A percentile compares a stretch with the other conserved stretches of the same genome.
These are phyloP conservation scores for Crucibulum laeve DNA, from an alignment of 768 basidiomycete genomes.

Conservation along the genomic window DNA sequence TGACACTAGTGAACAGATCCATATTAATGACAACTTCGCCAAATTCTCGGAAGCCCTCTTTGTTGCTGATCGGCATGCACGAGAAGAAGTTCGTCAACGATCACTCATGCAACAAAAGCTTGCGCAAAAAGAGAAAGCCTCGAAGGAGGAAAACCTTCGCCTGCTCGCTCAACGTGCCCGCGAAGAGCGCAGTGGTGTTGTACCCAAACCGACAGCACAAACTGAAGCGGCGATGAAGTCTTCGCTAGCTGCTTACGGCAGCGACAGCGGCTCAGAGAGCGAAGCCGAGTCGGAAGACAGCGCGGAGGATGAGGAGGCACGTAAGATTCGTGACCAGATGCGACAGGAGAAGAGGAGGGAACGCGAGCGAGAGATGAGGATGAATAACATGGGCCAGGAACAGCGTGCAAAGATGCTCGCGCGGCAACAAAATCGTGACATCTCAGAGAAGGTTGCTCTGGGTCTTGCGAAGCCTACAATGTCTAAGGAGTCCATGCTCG, in stretches of 20 bases:
- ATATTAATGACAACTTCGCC: slow-evolving; percentile 99
- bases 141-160: slow-evolving; percentile 94
- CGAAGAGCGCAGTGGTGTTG: slow-evolving; percentile 86
- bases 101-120: slow-evolving; percentile 97
- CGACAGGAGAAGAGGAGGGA: slow-evolving; percentile 88
- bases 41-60: slow-evolving; percentile 97
- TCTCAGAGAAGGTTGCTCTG: slow-evolving; percentile 97
- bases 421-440: slow-evolving; percentile 96
- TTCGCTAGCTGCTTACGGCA: slow-evolving; percentile 82
- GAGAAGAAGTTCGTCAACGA: slow-evolving; percentile 96
- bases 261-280: slow-evolving; percentile 56
- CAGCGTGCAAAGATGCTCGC: slow-evolving; percentile 95
- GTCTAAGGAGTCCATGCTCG: slow-evolving; percentile 96
- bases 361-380: slow-evolving; percentile 94
- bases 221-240: slow-evolving; percentile 70
- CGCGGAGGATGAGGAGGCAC: slow-evolving; percentile 81
- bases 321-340: slow-evolving; percentile 85
- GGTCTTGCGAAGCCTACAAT: slow-evolving; percentile 95
- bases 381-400: slow-evolving; percentile 99
- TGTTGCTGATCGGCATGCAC: slow-evolving; percentile 93
- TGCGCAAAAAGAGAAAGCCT: slow-evolving; percentile 96
- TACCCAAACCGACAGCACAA: slow-evolving; percentile 61
- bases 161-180: slow-evolving; percentile 92
- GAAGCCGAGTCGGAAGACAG: slow-evolving; percentile 39
- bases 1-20: slow-evolving; percentile 50